These are phyloP conservation scores for Hanseniaspora lindneri DNA, from an alignment of 805 yeast genomes.

Conservation along the genomic window DNA sequence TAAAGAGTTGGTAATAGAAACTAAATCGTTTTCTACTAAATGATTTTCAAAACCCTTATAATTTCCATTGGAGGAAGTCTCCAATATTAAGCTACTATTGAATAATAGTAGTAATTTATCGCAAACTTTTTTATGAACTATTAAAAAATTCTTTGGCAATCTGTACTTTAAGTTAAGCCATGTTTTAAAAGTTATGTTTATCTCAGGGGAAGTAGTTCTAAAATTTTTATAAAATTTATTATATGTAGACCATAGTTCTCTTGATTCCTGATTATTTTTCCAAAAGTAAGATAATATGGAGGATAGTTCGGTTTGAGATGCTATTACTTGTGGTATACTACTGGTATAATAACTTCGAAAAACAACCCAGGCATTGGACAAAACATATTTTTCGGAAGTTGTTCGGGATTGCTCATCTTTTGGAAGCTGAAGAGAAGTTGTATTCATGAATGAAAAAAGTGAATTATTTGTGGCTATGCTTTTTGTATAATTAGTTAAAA, in stretches of 20 bases:
- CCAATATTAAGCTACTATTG: too few species aligned
- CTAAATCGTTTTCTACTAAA: background rate
- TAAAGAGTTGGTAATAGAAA: background rate
- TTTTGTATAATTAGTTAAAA: slow-evolving; percentile 16
- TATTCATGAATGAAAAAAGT: background rate
- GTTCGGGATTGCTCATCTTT: too few species aligned
- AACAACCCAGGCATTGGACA: slow-evolving; percentile 4
- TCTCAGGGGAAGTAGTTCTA: background rate
- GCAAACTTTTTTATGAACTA: background rate
- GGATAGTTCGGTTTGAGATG: slow-evolving; percentile 1
- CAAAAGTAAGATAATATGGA: slow-evolving; percentile 3
- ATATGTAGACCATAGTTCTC: background rate
- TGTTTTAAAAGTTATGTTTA: background rate
- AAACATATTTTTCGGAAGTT: background rate
- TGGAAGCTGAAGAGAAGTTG: too few species aligned
- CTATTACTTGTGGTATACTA: background rate
- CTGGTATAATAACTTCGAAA: slow-evolving; percentile 7
- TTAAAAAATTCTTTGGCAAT: background rate
- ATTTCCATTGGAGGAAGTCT: too few species aligned
- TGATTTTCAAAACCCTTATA: too few species aligned
- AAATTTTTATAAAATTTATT: background rate
- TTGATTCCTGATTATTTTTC: background rate
- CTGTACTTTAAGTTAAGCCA: slow-evolving; percentile 1
- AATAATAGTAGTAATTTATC: background rate
- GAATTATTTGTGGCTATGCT: background rate